Base-by-base conservation (phyloP, 192 early-diverging fungal genomes). In the Coemansia sp. region DNA sequence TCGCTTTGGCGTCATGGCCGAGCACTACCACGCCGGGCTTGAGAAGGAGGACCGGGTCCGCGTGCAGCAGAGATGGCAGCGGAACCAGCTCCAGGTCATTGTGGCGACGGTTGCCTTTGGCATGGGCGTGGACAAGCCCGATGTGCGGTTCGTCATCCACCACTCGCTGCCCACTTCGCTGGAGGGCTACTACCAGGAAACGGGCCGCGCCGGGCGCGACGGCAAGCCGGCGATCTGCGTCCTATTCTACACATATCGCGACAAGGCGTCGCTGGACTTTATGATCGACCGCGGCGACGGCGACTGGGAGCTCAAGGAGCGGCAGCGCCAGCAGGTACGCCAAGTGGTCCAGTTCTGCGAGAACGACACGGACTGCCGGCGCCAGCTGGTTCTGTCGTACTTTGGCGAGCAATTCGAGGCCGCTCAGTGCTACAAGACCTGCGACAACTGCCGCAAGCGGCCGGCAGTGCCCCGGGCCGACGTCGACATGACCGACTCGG, bases 141-240 rank as follows among this genome's bases (percentile, higher is more conserved):
- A 97, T 47, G 94, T 99, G 18, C 88, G 94, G 7, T 96, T 88
- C 63, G 93, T 99, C 1, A 87, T 96, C 12, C 96, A 99, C 47
- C 85, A 89, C 63, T 83, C 85, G 9, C 64, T 99, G 17, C 92
- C 94, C 0, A 80, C 86, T 9, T 90, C 87, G 27, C 55, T 99
- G 1, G 96, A 99, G 64, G 90, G 89, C 0, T 99, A 99, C 55
- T 94, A 94, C 51, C 87, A 95, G 67, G 96, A 99, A 59, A 99
- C 92, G 0, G 94, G 96, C 2, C 85, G 96, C 12, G 91, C 92
- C 0, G 94, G 96, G 3, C 83, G 96, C 13, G 96, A 99, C 66
- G 94, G 96, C 6, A 76, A 84, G 40, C 68, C 77, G 26, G 84
- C 90, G 1, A 64, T 77, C n/a, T 98, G 94, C 44, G 74, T 92